Conservation (phyloP, 108 stramenopile genomes). For the Ochromonas danica region DNA sequence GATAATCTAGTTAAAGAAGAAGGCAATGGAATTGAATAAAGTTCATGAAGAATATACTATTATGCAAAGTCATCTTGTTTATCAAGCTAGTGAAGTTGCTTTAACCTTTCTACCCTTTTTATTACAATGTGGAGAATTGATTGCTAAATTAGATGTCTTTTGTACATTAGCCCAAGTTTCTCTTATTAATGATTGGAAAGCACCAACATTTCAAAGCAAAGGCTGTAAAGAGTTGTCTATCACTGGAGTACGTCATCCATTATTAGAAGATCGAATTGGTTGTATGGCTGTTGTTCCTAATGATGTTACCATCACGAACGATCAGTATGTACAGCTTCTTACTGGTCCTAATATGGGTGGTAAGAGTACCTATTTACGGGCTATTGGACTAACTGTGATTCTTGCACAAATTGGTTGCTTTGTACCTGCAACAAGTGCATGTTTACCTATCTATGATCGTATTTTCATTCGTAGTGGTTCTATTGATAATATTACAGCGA, state of each 20-base stretch:
- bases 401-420: slow-evolving; percentile 89
- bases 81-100: too few species aligned
- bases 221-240: not conserved
- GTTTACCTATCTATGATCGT: slow-evolving; percentile 65
- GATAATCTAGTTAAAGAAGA: too few species aligned
- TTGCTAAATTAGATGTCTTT: slow-evolving; percentile 37
- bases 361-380: slow-evolving; percentile 54
- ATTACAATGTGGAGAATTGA: not conserved
- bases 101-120: slow-evolving; percentile 36
- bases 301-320: slow-evolving; percentile 21
- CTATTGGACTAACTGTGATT: slow-evolving; percentile 72
- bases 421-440: slow-evolving; percentile 82
- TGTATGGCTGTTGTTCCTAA: not conserved
- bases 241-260: slow-evolving; percentile 28
- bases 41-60: too few species aligned
- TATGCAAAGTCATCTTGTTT: too few species aligned
- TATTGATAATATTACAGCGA: slow-evolving; percentile 81
- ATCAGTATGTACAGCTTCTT: slow-evolving; percentile 38
- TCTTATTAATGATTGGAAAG: not conserved
- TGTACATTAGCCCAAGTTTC: slow-evolving; percentile 31
- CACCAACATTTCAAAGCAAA: slow-evolving; percentile 30
- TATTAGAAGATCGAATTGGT: slow-evolving; percentile 34
- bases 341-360: slow-evolving; percentile 61
- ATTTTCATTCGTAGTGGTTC: slow-evolving; percentile 80
- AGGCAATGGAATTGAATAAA: too few species aligned